These are phyloP conservation scores for Paramecium sexaurelia DNA, from an alignment of 73 alveolate species.

Conservation along the genomic window DNA sequence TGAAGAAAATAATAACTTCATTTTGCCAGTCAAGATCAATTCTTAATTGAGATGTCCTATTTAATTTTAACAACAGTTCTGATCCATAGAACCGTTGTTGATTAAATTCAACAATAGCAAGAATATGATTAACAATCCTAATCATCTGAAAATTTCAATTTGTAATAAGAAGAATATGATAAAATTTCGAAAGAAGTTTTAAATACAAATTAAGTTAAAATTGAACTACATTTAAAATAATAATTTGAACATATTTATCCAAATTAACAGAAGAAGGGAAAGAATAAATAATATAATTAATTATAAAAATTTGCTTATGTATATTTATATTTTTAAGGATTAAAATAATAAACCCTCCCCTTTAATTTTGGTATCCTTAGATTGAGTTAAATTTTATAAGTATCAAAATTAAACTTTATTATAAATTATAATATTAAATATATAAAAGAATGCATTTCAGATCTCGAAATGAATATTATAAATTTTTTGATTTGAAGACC, in stretches of 20 bases:
- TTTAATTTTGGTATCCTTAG: neutral
- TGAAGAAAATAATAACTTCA: no score
- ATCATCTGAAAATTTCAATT: neutral
- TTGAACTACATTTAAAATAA: neutral
- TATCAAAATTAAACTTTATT: no score
- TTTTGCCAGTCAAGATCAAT: no score
- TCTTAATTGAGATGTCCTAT: no score
- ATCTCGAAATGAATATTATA: neutral
- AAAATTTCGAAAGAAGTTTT: neutral
- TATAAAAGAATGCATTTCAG: neutral
- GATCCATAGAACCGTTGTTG: no score
- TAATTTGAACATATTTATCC: neutral
- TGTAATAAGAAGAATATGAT: no score
- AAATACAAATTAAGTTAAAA: neutral
- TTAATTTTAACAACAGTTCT: no score
- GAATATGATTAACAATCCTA: neutral
- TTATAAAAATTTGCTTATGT: neutral
- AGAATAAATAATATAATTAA: neutral
- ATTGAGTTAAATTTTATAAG: no score
- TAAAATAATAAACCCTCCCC: neutral
- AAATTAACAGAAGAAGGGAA: neutral
- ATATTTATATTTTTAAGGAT: neutral
- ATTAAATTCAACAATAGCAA: no score
- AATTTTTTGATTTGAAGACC: neutral
- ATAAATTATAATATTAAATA: neutral